These are phyloP conservation scores for Glutinoglossum americanum DNA, from an alignment of 495 filamentous ascomycete genomes.

Conservation along the genomic window DNA sequence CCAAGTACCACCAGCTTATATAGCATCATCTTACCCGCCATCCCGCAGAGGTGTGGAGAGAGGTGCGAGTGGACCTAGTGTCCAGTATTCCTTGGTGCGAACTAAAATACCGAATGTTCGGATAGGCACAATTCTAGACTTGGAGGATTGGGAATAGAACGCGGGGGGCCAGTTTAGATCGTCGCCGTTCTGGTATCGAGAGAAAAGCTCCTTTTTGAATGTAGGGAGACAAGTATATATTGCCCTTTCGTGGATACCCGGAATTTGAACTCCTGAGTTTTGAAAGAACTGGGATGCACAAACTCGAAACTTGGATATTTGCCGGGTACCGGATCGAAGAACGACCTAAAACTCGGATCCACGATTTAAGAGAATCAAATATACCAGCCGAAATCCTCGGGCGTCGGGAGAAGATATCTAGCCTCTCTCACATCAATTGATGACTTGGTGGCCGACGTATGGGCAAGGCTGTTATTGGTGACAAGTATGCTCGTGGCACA, in stretches of 20 bases:
- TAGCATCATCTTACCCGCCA: constrained; percentile 78
- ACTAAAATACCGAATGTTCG: not conserved
- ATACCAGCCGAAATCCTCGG: not conserved
- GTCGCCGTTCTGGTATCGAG: not conserved
- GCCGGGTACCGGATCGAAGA: not conserved
- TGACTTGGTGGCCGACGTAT: not conserved
- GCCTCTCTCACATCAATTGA: not conserved
- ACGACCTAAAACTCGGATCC: not conserved
- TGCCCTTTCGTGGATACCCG: not conserved
- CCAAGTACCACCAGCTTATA: constrained; percentile 98
- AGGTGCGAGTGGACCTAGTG: not conserved
- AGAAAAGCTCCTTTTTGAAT: not conserved
- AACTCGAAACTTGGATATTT: constrained; percentile 1
- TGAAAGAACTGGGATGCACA: not conserved
- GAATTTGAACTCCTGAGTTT: constrained; percentile 1
- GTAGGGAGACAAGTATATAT: not conserved
- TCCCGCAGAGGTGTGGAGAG: constrained; percentile 9
- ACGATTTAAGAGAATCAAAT: not conserved
- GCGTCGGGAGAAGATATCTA: not conserved
- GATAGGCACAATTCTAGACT: not conserved
- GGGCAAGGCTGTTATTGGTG: not conserved
- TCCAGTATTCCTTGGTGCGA: not conserved
- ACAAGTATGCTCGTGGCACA: constrained; percentile 2
- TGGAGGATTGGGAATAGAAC: not conserved
- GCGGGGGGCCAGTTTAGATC: not conserved